Evolutionary conservation across 169 alveolate species (phyloP).

Genomic region (Cyclospora cayetanensis): DNA sequence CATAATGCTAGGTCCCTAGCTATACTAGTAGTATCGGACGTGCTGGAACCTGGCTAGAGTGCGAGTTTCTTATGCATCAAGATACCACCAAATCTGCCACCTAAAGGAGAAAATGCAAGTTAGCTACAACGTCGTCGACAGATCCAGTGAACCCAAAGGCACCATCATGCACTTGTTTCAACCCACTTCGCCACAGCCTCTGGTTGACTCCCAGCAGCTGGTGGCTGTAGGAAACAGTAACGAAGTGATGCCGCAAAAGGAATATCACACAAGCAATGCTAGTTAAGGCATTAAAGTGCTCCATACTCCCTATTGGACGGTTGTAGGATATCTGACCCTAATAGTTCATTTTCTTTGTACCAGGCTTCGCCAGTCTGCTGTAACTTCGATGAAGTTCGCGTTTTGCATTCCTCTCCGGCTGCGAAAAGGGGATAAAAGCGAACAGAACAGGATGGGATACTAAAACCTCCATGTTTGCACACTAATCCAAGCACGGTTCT

Average conservation of each 20-base stretch:
- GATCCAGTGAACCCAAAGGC: too few relatives aligned
- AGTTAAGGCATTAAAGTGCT: not conserved
- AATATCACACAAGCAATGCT: not conserved
- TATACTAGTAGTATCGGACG: too few relatives aligned
- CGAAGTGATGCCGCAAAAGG: not conserved
- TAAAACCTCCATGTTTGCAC: too few relatives aligned
- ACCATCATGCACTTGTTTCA: not conserved
- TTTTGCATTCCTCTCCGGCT: conserved; percentile 66
- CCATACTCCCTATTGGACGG: not conserved
- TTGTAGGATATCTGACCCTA: not conserved
- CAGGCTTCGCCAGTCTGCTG: conserved; percentile 49
- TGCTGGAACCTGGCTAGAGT: too few relatives aligned
- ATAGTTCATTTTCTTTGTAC: conserved; percentile 22
- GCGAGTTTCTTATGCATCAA: too few relatives aligned
- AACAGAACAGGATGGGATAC: too few relatives aligned
- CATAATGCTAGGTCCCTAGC: too few relatives aligned
- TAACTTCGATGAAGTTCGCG: conserved; percentile 62
- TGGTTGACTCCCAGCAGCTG: not conserved
- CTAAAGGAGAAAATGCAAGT: too few relatives aligned
- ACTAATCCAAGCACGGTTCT: too few relatives aligned
- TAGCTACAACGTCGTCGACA: too few relatives aligned
- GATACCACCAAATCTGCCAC: too few relatives aligned
- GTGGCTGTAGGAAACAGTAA: not conserved
- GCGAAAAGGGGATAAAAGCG: too few relatives aligned
- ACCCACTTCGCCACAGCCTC: not conserved